Conservation (phyloP, 2,329 filamentous ascomycete species). For the Apiospora phragmitis region DNA sequence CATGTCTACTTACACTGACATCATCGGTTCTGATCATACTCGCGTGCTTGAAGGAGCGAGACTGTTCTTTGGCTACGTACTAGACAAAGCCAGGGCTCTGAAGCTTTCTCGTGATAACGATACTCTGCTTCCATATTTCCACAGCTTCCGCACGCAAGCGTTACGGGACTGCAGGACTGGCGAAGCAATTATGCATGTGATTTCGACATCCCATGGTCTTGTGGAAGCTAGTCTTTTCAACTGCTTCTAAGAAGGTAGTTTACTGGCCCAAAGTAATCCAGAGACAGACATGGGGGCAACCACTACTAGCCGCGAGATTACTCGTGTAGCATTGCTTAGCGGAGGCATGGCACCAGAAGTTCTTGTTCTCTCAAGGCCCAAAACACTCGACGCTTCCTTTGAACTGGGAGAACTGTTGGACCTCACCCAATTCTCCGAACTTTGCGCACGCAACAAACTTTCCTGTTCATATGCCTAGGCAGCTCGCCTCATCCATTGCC, state of each 20-base stretch:
- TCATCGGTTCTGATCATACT: neutral
- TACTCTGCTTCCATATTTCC: neutral
- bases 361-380: neutral
- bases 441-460: neutral
- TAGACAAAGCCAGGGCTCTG: neutral
- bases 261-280: neutral
- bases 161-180: neutral
- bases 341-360: neutral
- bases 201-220: neutral
- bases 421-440: neutral
- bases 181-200: neutral
- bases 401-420: neutral
- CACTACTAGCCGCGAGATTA: neutral
- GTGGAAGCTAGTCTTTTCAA: neutral
- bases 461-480: neutral
- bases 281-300: neutral
- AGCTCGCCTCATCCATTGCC: neutral
- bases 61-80: neutral
- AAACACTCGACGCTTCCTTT: neutral
- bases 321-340: neutral
- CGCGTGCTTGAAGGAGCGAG: neutral
- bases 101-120: neutral
- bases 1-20: neutral
- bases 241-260: neutral
- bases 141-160: neutral